Base-by-base conservation (phyloP, 192 early-diverging fungal species). In the Piromyces finnis region DNA sequence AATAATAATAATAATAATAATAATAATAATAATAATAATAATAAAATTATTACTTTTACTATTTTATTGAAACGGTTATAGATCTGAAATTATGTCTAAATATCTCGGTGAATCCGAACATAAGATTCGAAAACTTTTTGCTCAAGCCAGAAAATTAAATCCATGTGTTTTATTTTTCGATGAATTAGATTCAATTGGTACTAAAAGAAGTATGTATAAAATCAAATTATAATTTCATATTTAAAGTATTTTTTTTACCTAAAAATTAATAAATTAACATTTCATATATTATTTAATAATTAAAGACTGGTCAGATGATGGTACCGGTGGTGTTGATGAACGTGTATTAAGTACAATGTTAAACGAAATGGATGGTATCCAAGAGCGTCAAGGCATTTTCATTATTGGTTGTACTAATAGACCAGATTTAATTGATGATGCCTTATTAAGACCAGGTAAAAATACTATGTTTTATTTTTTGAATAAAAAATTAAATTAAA, bases 161-260 rank as follows among this genome's bases (percentile, higher is more conserved):
- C 97, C 97, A 0, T 97, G 94, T 80, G 88, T 98, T 68, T 82
- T 98, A 30, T 97, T 98, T 84, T 89, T 99, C 83, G 97, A 99
- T 82, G 95, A 98, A 80, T 87, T 99, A 82, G 97, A 99, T 84
- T 88, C 92, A 0, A 90, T 98, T n/a, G 95, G 92, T 4, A 88
- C 92, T n/a, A 90, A 92, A 80, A 86, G 97, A 86, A 92, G 92
- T 85, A 79, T 83, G 83, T 35, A 32, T 32, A n/a, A n/a, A n/a
- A n/a, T n/a, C n/a, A n/a, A n/a, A n/a, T n/a, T 35, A 35, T 35
- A 35, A 35, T 35, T 35, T 35, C 3, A 7, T 7, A 7, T 7
- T 7, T 35, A 35, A 35, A 35, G 3, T 7, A 35, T 35, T 35
- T 35, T 35, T 35, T 35, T 35, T 35, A 7, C 12, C 3, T 35